Percentiles rank a stretch among this genome's conserved stretches.
These are phyloP conservation scores for Tephrocybe sp. DNA, from an alignment of 768 basidiomycete genomes.

Conservation along the genomic window DNA sequence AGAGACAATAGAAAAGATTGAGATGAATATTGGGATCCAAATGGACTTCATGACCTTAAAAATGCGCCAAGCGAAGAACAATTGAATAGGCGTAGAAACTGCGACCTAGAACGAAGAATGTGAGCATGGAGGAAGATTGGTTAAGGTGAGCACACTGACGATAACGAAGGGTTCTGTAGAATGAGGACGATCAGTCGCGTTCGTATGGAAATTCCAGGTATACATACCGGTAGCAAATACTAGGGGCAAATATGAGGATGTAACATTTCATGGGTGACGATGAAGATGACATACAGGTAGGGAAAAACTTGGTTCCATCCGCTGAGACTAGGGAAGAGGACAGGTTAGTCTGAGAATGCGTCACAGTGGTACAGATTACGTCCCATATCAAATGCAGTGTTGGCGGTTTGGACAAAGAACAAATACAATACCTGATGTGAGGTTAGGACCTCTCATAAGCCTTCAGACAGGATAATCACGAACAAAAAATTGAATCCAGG, in stretches of 20 bases:
- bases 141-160: conserved; percentile 19
- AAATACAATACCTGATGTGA: conserved; percentile 29
- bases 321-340: conserved; percentile 4
- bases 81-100: conserved; percentile 39
- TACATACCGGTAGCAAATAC: conserved; percentile 31
- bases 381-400: conserved; percentile 36
- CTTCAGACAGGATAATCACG: not conserved
- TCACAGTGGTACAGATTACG: not conserved
- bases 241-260: conserved; percentile 6
- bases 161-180: conserved; percentile 32
- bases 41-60: conserved; percentile 28
- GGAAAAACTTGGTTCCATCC: conserved; percentile 19
- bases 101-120: conserved; percentile 35
- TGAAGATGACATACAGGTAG: conserved; percentile 23
- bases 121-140: not conserved
- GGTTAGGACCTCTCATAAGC: not conserved
- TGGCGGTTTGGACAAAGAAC: conserved; percentile 35
- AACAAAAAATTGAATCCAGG: conserved; percentile 34
- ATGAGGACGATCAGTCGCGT: not conserved
- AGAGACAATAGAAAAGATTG: conserved; percentile 26
- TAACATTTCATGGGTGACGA: not conserved
- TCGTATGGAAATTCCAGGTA: not conserved
- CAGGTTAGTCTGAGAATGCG: not conserved
- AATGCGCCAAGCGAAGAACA: conserved; percentile 43
- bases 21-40: conserved; percentile 26